These are phyloP conservation scores for Sordariomycetes sp. DNA, from an alignment of 2,329 filamentous ascomycete genomes.

Conservation along the genomic window DNA sequence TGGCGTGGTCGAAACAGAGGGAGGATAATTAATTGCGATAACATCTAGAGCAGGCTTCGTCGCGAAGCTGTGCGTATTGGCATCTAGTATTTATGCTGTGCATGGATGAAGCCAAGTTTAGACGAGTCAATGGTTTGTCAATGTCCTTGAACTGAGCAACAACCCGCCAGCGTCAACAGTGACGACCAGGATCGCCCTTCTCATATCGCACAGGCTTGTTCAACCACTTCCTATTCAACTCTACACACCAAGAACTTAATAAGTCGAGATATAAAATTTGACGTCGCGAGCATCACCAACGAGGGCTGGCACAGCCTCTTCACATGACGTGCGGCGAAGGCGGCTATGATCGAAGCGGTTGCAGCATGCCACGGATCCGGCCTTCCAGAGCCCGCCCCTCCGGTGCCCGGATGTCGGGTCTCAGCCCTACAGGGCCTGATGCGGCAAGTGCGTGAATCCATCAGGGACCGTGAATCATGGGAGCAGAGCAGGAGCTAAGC, in stretches of 20 bases:
- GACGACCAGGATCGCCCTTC: too few relatives aligned
- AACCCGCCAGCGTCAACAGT: too few relatives aligned
- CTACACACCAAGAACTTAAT: not conserved
- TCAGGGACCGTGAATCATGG: not conserved
- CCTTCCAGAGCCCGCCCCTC: not conserved
- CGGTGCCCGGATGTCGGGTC: not conserved
- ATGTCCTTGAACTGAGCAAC: too few relatives aligned
- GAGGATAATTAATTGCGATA: too few relatives aligned
- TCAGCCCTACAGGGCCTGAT: slow-evolving; percentile 2
- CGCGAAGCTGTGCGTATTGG: too few relatives aligned
- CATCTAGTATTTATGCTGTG: too few relatives aligned
- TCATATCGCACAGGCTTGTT: too few relatives aligned
- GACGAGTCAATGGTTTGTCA: too few relatives aligned
- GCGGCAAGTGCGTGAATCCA: not conserved
- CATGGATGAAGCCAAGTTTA: too few relatives aligned
- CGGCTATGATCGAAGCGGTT: not conserved
- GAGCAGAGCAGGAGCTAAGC: not conserved
- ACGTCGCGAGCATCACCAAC: not conserved
- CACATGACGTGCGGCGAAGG: not conserved
- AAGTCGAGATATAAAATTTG: not conserved
- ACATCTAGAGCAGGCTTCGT: too few relatives aligned
- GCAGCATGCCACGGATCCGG: not conserved
- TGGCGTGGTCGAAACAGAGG: too few relatives aligned
- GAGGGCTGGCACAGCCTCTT: not conserved
- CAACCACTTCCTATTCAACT: not conserved